These are phyloP conservation scores for Phialocephala subalpina DNA, from an alignment of 2,329 filamentous ascomycete genomes.

Conservation along the genomic window DNA sequence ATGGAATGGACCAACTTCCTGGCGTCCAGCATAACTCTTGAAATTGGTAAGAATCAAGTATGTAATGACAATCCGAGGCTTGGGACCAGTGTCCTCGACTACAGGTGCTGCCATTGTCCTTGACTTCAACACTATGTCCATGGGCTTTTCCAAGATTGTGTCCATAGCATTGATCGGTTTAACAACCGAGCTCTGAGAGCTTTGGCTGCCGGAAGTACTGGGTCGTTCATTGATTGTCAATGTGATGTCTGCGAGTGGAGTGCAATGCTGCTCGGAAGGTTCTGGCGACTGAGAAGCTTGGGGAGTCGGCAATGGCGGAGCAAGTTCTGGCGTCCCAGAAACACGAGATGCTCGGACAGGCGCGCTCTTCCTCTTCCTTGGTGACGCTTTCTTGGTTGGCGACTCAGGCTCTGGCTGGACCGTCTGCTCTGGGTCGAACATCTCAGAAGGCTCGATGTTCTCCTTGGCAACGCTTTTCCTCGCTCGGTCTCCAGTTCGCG, in stretches of 20 bases:
- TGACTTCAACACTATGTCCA: conserved; percentile 93
- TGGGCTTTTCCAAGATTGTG: conserved; percentile 83
- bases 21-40: conserved; percentile 96
- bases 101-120: conserved; percentile 72
- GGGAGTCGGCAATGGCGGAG: conserved; percentile 55
- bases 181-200: conserved; percentile 59
- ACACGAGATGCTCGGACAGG: conserved; percentile 38
- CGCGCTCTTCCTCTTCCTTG: conserved; percentile 74
- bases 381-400: conserved; percentile 62
- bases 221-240: conserved; percentile 69
- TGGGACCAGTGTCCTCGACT: conserved; percentile 80
- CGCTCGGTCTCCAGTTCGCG: conserved; percentile 49
- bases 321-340: conserved; percentile 43
- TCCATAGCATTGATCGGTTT: conserved; percentile 81
- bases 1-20: conserved; percentile 97
- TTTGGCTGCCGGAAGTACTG: conserved; percentile 55
- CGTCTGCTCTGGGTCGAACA: conserved; percentile 64
- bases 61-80: conserved; percentile 89
- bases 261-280: conserved; percentile 56
- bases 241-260: conserved; percentile 79
- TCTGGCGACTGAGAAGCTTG: conserved; percentile 65
- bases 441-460: conserved; percentile 66
- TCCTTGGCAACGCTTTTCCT: conserved; percentile 49
- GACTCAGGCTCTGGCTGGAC: conserved; percentile 58
- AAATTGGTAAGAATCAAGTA: conserved; percentile 95